Evolutionary conservation across 163 green algal genomes (phyloP).

Genomic region (Coccomyxa subellipsoidea): DNA sequence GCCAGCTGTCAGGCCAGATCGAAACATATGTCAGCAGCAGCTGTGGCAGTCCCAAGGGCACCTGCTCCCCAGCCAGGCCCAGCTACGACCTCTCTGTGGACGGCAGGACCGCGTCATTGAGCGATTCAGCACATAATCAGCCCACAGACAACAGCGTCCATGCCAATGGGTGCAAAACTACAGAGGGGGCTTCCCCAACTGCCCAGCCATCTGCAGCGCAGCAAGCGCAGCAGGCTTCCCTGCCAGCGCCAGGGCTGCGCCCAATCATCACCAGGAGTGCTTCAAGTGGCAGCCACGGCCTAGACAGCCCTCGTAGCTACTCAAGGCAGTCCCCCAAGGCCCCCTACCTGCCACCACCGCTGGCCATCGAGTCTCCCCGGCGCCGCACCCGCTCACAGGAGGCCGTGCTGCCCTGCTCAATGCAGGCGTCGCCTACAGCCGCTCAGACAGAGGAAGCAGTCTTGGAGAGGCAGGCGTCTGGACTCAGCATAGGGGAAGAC

Average conservation of each 20-base stretch:
- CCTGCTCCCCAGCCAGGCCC: not conserved
- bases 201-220: not conserved
- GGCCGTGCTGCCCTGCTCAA: not conserved
- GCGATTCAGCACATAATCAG: not conserved
- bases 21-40: not conserved
- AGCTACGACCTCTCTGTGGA: not conserved
- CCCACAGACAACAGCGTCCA: too few species aligned
- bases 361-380: not conserved
- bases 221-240: not conserved
- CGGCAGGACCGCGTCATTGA: not conserved
- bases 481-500: not conserved
- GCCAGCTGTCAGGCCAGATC: not conserved
- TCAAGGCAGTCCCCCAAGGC: not conserved
- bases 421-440: not conserved
- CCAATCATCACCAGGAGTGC: not conserved
- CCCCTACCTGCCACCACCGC: not conserved
- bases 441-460: not conserved
- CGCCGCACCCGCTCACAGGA: not conserved
- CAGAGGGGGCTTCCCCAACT: not conserved
- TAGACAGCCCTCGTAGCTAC: not conserved
- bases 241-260: not conserved
- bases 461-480: not conserved
- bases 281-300: not conserved
- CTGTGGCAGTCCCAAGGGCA: not conserved
- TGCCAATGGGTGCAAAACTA: not conserved